A percentile compares a stretch with the other conserved stretches of the same genome.
phyloP scores from a whole-genome alignment of 371 early-diverging fungal species.

The Circinella umbellata region DNA sequence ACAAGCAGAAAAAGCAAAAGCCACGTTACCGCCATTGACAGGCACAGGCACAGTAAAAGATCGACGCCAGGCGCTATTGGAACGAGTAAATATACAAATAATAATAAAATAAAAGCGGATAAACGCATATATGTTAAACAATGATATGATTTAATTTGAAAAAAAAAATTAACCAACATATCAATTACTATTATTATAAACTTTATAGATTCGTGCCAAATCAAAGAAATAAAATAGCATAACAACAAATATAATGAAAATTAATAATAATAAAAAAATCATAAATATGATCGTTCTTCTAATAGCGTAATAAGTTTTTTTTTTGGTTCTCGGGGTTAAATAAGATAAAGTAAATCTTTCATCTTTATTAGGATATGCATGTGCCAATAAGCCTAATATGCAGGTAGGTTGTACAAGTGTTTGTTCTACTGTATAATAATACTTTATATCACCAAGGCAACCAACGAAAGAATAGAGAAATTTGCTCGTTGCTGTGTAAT shows the following conservation, averaged over 20 bases:
- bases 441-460: not conserved
- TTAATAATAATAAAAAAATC: too few species aligned
- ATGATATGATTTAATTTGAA: too few species aligned
- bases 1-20: conserved; percentile 16
- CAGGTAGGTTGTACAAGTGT: conserved; percentile 2
- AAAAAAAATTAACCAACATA: not conserved
- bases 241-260: not conserved
- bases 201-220: conserved; percentile 23
- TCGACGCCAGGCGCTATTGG: conserved; percentile 40
- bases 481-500: too few species aligned
- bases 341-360: not conserved
- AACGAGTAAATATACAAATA: conserved; percentile 31
- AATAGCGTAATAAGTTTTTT: too few species aligned
- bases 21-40: conserved; percentile 23
- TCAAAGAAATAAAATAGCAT: conserved; percentile 12
- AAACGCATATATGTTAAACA: not conserved
- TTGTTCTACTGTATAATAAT: not conserved
- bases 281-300: too few species aligned
- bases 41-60: conserved; percentile 38
- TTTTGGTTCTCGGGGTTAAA: not conserved
- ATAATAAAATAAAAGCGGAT: not conserved
- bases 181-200: not conserved
- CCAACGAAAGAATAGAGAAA: too few species aligned
- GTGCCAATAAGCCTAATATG: conserved; percentile 11
- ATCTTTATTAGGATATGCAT: not conserved